These are phyloP conservation scores for Blastobotrys peoriensis DNA, from an alignment of 805 yeast genomes.

Conservation along the genomic window DNA sequence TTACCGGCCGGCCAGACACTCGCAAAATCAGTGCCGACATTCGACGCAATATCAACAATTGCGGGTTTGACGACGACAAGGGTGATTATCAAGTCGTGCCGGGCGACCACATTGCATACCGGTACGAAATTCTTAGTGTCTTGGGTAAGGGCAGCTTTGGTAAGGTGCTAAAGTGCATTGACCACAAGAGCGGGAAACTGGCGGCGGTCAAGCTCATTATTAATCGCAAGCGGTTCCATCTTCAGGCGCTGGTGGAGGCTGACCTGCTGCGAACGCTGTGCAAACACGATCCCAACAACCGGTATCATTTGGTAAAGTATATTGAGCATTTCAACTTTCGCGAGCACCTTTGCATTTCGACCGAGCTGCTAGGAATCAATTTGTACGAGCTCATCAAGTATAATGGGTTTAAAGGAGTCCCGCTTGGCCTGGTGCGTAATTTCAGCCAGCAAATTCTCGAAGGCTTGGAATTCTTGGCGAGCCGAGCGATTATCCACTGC, in stretches of 20 bases:
- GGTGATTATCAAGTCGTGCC: constrained; percentile 52
- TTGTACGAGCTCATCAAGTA: constrained; percentile 48
- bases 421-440: constrained; percentile 28
- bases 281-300: constrained; percentile 29
- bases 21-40: constrained; percentile 20
- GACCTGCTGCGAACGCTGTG: constrained; percentile 52
- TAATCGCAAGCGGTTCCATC: constrained; percentile 63
- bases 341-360: constrained; percentile 74
- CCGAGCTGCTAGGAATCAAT: constrained; percentile 65
- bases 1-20: constrained; percentile 37
- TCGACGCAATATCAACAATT: constrained; percentile 35
- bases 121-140: constrained; percentile 54
- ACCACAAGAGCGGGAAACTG: constrained; percentile 50
- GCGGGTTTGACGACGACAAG: constrained; percentile 65
- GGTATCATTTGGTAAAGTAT: constrained; percentile 44
- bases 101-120: constrained; percentile 70
- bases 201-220: constrained; percentile 78
- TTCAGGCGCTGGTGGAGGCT: constrained; percentile 75
- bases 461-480: constrained; percentile 58
- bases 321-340: constrained; percentile 70
- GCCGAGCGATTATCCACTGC: constrained; percentile 61
- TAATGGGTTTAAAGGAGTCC: constrained; percentile 33
- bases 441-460: constrained; percentile 51
- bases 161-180: constrained; percentile 61
- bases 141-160: constrained; percentile 85